Conservation (phyloP, 2,329 filamentous ascomycete species). For the Hymenotorrendiella dingleyae region DNA sequence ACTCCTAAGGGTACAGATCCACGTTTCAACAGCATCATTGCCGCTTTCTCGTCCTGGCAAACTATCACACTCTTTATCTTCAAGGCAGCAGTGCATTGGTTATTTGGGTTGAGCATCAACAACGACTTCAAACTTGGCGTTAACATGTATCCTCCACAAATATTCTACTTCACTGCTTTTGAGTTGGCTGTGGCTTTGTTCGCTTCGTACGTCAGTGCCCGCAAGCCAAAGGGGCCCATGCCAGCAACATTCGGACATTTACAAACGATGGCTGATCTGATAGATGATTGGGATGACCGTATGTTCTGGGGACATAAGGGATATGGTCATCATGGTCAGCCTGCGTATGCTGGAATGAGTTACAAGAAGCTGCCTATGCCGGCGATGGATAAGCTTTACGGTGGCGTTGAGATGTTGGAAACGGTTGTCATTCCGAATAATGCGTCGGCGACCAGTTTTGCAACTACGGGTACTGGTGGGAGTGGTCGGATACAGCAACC, state of each 20-base stretch:
- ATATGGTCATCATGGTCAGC: conserved; percentile 9
- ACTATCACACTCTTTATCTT: conserved; percentile 27
- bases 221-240: conserved; percentile 20
- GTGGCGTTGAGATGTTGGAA: conserved; percentile 1
- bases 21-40: conserved; percentile 25
- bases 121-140: conserved; percentile 26
- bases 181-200: conserved; percentile 25
- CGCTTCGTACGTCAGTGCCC: conserved; percentile 18
- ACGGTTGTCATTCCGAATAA: not conserved
- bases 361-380: conserved; percentile 4
- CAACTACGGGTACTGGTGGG: not conserved
- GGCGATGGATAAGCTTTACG: conserved; percentile 1
- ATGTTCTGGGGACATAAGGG: conserved; percentile 28
- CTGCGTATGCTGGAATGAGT: conserved; percentile 21
- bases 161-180: conserved; percentile 28
- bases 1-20: conserved; percentile 22
- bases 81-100: conserved; percentile 30
- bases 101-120: conserved; percentile 30
- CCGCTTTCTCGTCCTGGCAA: conserved; percentile 28
- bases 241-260: conserved; percentile 30
- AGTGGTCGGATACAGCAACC: not conserved
- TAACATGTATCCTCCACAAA: conserved; percentile 30
- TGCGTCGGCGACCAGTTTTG: not conserved
- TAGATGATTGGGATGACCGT: conserved; percentile 28
- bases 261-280: conserved; percentile 30